Evolutionary conservation across 352 stramenopile genomes (phyloP), one percentile per base, ranked within the genome.

Genomic region (Globisporangium emineosum): DNA sequence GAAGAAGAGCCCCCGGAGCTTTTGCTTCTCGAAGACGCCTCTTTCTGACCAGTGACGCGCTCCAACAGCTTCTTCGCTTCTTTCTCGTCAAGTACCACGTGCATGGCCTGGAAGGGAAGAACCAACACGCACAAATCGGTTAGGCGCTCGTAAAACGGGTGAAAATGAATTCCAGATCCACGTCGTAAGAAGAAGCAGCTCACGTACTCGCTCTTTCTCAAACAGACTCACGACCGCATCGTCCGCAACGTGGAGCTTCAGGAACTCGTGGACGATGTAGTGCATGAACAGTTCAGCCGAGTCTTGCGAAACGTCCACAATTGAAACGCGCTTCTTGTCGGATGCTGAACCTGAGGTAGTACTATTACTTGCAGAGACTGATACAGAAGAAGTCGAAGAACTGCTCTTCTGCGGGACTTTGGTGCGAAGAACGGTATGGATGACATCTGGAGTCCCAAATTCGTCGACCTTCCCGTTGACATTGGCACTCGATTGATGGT

Each of bases 211-310:
- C 65, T 89, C 78, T 62, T 72, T 60, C 7, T 85, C 77, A 35
- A 89, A 70, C 57, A 82, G 58, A 33, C 68, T 56, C 25, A 76
- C 64, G 57, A 89, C 65, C 40, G 35, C 45, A 15, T 76, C 64
- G 2, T 73, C 65, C 0, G 75, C 72, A 52, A 74, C 72, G 35
- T 81, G 75, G 10, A 73, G 70, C 25, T 73, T 66, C 10, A 93
- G 68, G 37, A 87, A 89, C 27, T 89, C 76, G 2, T 77, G 78
- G n/a, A 91, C 73, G n/a, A 90, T 69, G 37, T 84, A 70, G 32
- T 86, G 69, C 17, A 83, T 67, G 32, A 76, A 77, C 17, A 68
- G 60, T 13, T 81, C 70, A 8, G 64, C 60, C 8, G 29, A 30
- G 53, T 64, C 30, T 19, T 35, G 33, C 33, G 56, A 37, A 9